Evolutionary conservation across 208 protist genomes (phyloP).

Genomic region (Leishmania tarentolae): DNA sequence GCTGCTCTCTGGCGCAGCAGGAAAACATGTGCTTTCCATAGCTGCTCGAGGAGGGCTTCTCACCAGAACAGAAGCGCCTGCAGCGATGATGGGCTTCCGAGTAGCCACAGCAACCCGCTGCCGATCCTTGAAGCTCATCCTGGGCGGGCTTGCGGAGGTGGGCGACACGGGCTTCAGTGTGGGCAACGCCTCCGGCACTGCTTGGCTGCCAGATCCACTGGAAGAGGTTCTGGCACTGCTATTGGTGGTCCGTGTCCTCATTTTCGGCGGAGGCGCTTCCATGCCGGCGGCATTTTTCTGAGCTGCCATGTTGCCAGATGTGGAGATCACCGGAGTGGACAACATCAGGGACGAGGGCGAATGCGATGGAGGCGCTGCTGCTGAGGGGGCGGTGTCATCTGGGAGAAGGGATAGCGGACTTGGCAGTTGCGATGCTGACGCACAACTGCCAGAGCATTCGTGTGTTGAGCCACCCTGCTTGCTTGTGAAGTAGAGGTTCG

Average conservation of each 20-base stretch:
- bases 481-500: background rate
- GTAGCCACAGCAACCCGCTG: slow-evolving; percentile 9
- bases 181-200: background rate
- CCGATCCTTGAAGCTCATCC: slow-evolving; percentile 26
- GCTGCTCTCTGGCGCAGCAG: background rate
- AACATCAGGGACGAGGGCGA: background rate
- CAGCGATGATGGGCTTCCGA: background rate
- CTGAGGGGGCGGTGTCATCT: too few relatives aligned
- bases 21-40: background rate
- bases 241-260: background rate
- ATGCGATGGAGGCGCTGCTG: background rate
- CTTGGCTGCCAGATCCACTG: background rate
- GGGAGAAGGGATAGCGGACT: background rate
- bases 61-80: background rate
- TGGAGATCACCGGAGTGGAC: background rate
- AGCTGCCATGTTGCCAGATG: background rate
- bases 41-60: background rate
- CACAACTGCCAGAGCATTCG: background rate
- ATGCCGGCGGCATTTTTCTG: background rate
- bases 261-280: background rate
- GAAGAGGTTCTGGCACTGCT: background rate
- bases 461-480: background rate
- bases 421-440: background rate
- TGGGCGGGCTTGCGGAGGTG: slow-evolving; percentile 4
- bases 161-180: background rate